These are phyloP conservation scores for Suillus variegatus DNA, from an alignment of 768 basidiomycete species.

Conservation along the genomic window DNA sequence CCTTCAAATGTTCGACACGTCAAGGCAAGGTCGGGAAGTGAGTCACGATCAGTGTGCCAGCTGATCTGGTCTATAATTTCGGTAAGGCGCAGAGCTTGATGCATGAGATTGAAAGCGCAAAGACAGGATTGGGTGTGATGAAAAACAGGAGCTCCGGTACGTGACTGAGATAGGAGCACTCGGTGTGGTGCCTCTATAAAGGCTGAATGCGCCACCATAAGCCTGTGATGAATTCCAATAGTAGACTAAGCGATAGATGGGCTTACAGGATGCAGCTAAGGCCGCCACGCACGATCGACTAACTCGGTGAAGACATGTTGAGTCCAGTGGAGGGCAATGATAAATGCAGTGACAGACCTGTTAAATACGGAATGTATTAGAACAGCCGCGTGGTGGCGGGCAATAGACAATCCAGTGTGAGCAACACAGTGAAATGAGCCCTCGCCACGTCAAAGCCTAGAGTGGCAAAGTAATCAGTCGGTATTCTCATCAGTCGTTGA, in stretches of 20 bases:
- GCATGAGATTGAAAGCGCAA: not conserved
- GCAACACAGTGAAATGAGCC: not conserved
- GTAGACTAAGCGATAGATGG: not conserved
- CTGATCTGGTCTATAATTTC: not conserved
- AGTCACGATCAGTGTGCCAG: not conserved
- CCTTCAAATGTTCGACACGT: constrained; percentile 25
- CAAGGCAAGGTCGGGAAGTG: constrained; percentile 23
- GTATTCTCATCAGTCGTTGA: no score
- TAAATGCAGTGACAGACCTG: not conserved
- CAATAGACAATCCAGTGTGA: not conserved
- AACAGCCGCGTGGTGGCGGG: not conserved
- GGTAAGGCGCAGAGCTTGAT: not conserved
- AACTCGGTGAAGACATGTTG: not conserved
- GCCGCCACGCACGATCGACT: not conserved
- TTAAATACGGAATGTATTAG: not conserved
- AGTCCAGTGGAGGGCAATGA: not conserved
- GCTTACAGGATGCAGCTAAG: not conserved
- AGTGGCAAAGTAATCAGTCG: no score
- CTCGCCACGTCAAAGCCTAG: not conserved
- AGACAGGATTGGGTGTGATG: not conserved
- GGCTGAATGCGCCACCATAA: not conserved
- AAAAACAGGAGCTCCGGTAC: not conserved
- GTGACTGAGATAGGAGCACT: not conserved
- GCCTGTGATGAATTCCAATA: not conserved
- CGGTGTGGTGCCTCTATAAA: not conserved